Percentiles rank a stretch among this genome's conserved stretches.
These are phyloP conservation scores for Alternaria longipes DNA, from an alignment of 2,329 filamentous ascomycete species.

Conservation along the genomic window DNA sequence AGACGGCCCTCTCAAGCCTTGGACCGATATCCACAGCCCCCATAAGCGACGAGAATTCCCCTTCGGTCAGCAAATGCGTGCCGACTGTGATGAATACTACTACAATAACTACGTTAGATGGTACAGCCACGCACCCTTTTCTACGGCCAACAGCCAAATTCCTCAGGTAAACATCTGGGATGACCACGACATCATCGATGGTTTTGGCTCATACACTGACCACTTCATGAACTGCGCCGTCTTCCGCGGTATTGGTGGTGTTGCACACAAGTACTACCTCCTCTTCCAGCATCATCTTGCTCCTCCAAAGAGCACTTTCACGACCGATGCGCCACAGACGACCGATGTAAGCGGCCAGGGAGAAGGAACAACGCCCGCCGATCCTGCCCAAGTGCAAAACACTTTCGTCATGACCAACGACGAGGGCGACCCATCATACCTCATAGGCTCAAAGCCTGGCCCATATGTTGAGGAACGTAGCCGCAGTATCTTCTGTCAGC, in stretches of 20 bases:
- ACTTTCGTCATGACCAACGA: slow-evolving; percentile 73
- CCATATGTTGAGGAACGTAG: slow-evolving; percentile 71
- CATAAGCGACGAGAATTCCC: slow-evolving; percentile 66
- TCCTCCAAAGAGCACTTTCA: slow-evolving; percentile 86
- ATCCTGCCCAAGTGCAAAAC: slow-evolving; percentile 76
- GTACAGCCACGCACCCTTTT: slow-evolving; percentile 75
- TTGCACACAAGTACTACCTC: slow-evolving; percentile 68
- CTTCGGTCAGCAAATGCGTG: slow-evolving; percentile 72
- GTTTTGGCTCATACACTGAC: slow-evolving; percentile 72
- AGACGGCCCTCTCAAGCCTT: slow-evolving; percentile 76
- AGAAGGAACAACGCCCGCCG: slow-evolving; percentile 64
- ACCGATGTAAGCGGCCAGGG: slow-evolving; percentile 59
- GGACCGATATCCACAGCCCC: slow-evolving; percentile 69
- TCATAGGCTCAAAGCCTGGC: slow-evolving; percentile 77
- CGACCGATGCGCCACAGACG: slow-evolving; percentile 72
- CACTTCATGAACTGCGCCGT: slow-evolving; percentile 73
- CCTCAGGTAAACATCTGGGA: slow-evolving; percentile 73
- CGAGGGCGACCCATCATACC: slow-evolving; percentile 75
- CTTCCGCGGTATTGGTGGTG: slow-evolving; percentile 71
- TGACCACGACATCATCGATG: slow-evolving; percentile 72
- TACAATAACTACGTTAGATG: slow-evolving; percentile 69
- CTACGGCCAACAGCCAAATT: slow-evolving; percentile 68
- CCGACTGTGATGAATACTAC: slow-evolving; percentile 69
- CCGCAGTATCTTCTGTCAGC: slow-evolving; percentile 69
- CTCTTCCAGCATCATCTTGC: slow-evolving; percentile 80